Conservation (phyloP, 768 basidiomycete species). For the Leccinum sublutescens region DNA sequence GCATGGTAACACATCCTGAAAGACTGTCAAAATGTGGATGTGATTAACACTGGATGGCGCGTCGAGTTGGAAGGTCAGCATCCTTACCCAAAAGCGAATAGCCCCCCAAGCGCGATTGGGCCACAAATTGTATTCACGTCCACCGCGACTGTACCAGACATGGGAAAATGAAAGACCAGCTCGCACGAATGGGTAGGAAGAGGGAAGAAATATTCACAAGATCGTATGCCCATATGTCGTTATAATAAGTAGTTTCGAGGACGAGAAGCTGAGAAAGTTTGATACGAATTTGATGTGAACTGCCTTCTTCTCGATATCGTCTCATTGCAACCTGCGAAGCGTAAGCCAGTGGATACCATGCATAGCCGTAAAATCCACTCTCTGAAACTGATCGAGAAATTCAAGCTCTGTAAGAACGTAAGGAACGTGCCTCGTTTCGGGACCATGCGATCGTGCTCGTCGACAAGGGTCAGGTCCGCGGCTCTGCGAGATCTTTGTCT, state of each 20-base stretch:
- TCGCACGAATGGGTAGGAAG: not conserved
- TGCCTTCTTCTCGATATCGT: not conserved
- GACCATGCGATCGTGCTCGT: not conserved
- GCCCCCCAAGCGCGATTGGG: conserved; percentile 23
- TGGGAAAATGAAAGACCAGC: not conserved
- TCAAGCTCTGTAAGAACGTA: not conserved
- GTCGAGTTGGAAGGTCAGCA: not conserved
- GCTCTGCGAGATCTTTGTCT: not conserved
- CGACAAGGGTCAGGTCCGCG: not conserved
- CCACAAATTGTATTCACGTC: conserved; percentile 15
- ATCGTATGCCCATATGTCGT: not conserved
- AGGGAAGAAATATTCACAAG: not conserved
- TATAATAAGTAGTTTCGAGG: conserved; percentile 3
- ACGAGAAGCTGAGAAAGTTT: not conserved
- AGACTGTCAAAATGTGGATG: conserved; percentile 13
- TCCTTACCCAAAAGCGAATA: conserved; percentile 23
- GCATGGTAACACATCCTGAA: conserved; percentile 28
- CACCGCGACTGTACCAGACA: not conserved
- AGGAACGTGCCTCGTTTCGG: not conserved
- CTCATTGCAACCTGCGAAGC: not conserved
- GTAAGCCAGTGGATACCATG: not conserved
- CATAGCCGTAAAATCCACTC: not conserved
- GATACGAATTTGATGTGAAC: not conserved
- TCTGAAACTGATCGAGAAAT: not conserved
- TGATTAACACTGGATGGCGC: not conserved